A percentile compares a stretch with the other conserved stretches of the same genome.
phyloP scores from a whole-genome alignment of 805 yeast species.

The Suhomyces canberraensis region DNA sequence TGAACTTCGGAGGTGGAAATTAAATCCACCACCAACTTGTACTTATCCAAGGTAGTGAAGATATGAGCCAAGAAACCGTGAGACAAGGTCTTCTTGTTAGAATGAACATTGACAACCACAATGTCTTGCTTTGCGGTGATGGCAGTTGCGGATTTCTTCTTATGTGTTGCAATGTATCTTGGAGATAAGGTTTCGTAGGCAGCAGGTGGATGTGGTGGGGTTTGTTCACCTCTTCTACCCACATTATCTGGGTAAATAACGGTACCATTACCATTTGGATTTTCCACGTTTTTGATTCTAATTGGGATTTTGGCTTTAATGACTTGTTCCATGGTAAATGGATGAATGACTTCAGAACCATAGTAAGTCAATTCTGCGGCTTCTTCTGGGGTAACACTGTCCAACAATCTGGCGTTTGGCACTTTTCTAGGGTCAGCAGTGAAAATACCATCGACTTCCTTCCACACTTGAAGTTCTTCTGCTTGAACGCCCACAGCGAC shows the following conservation, averaged over 20 bases:
- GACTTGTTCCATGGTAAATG: conserved; percentile 99
- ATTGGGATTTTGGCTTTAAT: conserved; percentile 94
- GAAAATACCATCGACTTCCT: conserved; percentile 97
- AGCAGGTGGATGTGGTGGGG: conserved; percentile 95
- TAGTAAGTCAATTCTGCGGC: conserved; percentile 97
- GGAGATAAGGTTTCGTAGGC: conserved; percentile 50
- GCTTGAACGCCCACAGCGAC: conserved; percentile 91
- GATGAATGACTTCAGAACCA: conserved; percentile 97
- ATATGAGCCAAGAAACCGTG: conserved; percentile 94
- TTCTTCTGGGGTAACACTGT: conserved; percentile 94
- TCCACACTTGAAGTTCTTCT: conserved; percentile 96
- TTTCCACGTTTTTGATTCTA: conserved; percentile 92
- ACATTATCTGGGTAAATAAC: conserved; percentile 89
- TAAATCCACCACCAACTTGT: conserved; percentile 85
- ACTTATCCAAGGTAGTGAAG: conserved; percentile 80
- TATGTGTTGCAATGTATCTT: conserved; percentile 37
- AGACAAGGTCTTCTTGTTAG: conserved; percentile 86
- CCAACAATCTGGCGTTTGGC: conserved; percentile 77
- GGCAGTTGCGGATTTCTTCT: conserved; percentile 81
- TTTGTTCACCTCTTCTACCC: conserved; percentile 78
- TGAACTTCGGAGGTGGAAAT: conserved; percentile 97
- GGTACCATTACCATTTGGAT: conserved; percentile 91
- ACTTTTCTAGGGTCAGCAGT: conserved; percentile 98
- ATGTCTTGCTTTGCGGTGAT: conserved; percentile 93
- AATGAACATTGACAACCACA: conserved; percentile 87